Base-by-base conservation (phyloP, 768 basidiomycete species). In the Dioszegia aurantiaca region DNA sequence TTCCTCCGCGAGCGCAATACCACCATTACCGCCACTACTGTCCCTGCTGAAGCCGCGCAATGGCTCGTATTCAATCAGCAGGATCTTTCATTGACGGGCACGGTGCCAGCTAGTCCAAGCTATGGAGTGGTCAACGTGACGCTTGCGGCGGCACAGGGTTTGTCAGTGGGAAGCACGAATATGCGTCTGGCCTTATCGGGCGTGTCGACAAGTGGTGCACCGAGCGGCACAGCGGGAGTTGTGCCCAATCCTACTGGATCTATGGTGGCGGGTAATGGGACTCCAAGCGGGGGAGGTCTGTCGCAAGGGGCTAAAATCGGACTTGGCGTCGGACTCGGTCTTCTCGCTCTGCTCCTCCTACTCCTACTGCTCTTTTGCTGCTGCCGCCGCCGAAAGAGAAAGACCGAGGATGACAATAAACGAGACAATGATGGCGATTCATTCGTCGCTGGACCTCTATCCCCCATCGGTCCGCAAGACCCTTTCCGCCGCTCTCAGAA, bases 1-100 rank as follows among this genome's bases (percentile, higher is more conserved):
- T 86, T 82, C 76, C 82, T 87, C 84, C 65, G 60, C 55, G 24
- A 67, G 67, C 14, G 66, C 60, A 2, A 57, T n/a, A 55, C 54
- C 41, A 33, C 24, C 27, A 60, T 75, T 40, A 66, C 60, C 36
- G 62, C 64, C 26, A 63, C 66, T 30, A 65, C 72, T 24, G 56
- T 53, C 28, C 79, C 71, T 0, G 48, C 52, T 11, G 63, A 67
- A 5, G 67, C 64, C 16, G 61, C 67, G 24, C 51, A 56, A 21
- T 77, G 75, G 75, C 45, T 77, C 28, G 60, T 52, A 21, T 68
- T 68, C 55, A 61, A 76, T 51, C 33, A 56, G 10, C 49, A 64
- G 17, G 64, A 69, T 30, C 53, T 64, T 39, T 58, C 70, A 17
- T 46, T 77, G 10, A 30, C 56, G 37, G 75, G 75, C 3, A 65